A percentile compares a stretch with the other conserved stretches of the same genome.
Evolutionary conservation across 2,329 filamentous ascomycete genomes (phyloP).

Genomic region (Aspergillus tubingensis): DNA sequence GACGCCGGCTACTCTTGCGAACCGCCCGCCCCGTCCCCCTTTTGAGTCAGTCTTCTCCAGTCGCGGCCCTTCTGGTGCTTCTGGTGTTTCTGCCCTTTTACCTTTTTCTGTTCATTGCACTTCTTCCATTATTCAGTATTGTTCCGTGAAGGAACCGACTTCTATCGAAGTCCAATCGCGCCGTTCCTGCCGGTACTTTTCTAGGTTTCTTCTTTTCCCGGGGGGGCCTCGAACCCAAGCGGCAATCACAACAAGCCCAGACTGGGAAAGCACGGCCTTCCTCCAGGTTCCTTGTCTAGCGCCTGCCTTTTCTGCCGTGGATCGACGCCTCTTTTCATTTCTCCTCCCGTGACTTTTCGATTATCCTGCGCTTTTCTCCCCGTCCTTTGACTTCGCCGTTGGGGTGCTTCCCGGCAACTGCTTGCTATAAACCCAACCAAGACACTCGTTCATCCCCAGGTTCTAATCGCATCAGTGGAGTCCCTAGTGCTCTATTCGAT

Average conservation of each 20-base stretch:
- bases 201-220: not conserved
- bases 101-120: not conserved
- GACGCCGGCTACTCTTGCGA: slow-evolving; percentile 14
- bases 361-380: slow-evolving; percentile 5
- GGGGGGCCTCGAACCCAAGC: not conserved
- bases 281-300: slow-evolving; percentile 2
- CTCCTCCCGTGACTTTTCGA: slow-evolving; percentile 8
- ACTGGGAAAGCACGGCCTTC: slow-evolving; percentile 1
- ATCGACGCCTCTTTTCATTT: slow-evolving; percentile 12
- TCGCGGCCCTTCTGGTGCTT: slow-evolving; percentile 9
- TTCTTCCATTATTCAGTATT: not conserved
- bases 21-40: slow-evolving; percentile 11
- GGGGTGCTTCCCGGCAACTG: slow-evolving; percentile 1
- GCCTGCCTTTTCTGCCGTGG: slow-evolving; percentile 5
- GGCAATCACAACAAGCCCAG: not conserved
- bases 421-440: slow-evolving; percentile 7
- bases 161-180: not conserved
- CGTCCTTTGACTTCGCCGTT: slow-evolving; percentile 1
- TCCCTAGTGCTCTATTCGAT: not conserved
- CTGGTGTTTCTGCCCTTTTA: slow-evolving; percentile 2
- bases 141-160: not conserved
- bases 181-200: not conserved
- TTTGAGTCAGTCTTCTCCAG: slow-evolving; percentile 7
- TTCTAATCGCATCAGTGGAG: slow-evolving; percentile 12
- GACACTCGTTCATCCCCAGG: slow-evolving; percentile 16